Base-by-base conservation (phyloP, 768 basidiomycete species). In the Leccinum ochraceum region DNA sequence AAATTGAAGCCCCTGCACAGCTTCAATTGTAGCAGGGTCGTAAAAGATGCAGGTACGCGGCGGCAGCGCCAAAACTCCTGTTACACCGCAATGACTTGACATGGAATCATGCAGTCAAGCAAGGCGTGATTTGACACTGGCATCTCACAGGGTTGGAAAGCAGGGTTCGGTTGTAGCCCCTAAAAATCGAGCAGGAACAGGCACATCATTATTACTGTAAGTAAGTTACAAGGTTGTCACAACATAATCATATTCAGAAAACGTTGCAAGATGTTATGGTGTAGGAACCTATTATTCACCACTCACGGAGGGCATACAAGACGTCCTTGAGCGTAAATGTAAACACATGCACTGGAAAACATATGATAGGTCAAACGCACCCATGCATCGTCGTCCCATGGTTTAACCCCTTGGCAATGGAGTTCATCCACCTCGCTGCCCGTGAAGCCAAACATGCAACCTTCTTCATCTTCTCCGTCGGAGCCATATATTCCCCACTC, bases 341-440 rank as follows among this genome's bases (percentile, higher is more conserved):
- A 39, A 51, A 4, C 17, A 24, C 48, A 32, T 3, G 4, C 6
- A 22, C 7, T n/a, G 6, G 26, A 17, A 39, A 28, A n/a, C 7
- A 8, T n/a, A 10, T 24, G 14, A 30, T 17, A 6, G 22, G 24
- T 20, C 4, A 17, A 44, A 69, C 77, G 20, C 61, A 79, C 80
- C 61, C 67, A 60, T 53, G 79, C 77, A 63, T 80, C 75, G 7
- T 79, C 76, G 10, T 82, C 79, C 78, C 79, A 80, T 6, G 80
- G 79, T 61, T 79, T 81, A 3, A 81, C 48, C 48, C 48, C 48
- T 13, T 49, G 48, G 24, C 48, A 49, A 24, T 24, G 17, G 42
- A 42, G 48, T 16, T 49, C 48, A 13, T 49, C 48, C 22, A 24
- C 48, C 14, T 49, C 48, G 22, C 48, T 49, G 22, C 13, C 48